phyloP scores from a whole-genome alignment of 1,139 yeast genomes.

The Scheffersomyces illinoinensis region DNA sequence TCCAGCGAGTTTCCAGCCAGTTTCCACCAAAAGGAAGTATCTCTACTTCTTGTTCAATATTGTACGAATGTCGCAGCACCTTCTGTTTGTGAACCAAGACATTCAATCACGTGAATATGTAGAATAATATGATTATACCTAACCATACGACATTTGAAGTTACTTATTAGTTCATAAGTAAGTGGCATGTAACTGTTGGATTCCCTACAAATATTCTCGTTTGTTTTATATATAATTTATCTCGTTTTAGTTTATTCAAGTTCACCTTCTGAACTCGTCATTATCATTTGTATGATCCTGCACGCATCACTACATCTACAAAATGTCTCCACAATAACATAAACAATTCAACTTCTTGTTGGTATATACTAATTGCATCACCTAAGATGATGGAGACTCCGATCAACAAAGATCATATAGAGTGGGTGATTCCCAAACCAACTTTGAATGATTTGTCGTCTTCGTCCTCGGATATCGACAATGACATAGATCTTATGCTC shows the following conservation, averaged over 20 bases:
- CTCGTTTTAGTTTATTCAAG: background rate
- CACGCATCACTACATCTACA: background rate
- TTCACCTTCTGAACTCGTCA: background rate
- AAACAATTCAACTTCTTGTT: background rate
- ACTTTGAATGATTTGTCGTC: constrained; percentile 23
- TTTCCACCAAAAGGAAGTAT: too few species aligned
- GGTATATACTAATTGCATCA: background rate
- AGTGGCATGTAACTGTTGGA: too few species aligned
- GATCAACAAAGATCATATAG: constrained; percentile 3
- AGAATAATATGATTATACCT: background rate
- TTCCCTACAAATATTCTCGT: background rate
- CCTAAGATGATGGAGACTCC: background rate
- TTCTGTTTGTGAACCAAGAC: background rate
- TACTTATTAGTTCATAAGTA: too few species aligned
- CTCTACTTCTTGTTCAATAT: background rate
- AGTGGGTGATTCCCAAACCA: constrained; percentile 18
- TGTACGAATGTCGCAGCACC: background rate
- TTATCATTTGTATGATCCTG: background rate
- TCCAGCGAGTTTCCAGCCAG: background rate
- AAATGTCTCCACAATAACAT: background rate
- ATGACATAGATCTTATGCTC: constrained; percentile 39
- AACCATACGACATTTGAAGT: too few species aligned
- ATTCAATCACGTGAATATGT: too few species aligned
- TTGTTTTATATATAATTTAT: too few species aligned
- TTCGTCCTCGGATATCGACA: constrained; percentile 35